Evolutionary conservation across 2,329 filamentous ascomycete species (phyloP).

Genomic region (Xylariaceae sp.): DNA sequence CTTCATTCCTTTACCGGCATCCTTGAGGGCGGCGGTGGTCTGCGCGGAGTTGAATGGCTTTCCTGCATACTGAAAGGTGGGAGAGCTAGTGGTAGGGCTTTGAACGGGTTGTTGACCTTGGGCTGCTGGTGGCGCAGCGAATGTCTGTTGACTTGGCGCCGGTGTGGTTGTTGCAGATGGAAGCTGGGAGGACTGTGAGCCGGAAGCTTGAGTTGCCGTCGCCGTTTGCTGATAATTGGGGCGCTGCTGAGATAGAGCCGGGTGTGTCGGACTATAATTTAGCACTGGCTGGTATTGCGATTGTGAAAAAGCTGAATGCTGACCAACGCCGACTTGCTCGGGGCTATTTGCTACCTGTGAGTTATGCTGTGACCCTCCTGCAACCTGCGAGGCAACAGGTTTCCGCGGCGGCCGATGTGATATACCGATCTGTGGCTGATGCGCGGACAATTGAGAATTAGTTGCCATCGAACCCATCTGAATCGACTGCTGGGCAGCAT

Average conservation of each 20-base stretch:
- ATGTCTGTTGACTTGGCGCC: conserved; percentile 1
- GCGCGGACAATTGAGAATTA: too few relatives aligned
- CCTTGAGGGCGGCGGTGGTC: conserved; percentile 17
- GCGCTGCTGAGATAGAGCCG: not conserved
- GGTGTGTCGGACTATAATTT: not conserved
- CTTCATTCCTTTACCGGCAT: conserved; percentile 28
- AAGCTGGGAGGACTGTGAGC: not conserved
- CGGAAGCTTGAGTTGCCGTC: conserved; percentile 7
- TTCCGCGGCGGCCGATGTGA: too few relatives aligned
- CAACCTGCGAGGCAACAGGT: too few relatives aligned
- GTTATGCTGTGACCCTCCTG: too few relatives aligned
- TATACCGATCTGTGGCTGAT: too few relatives aligned
- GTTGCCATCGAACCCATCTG: conserved; percentile 6
- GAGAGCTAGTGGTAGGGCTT: conserved; percentile 10
- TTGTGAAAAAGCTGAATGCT: conserved; percentile 1
- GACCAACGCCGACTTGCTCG: not conserved
- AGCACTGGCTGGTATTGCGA: not conserved
- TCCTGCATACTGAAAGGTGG: conserved; percentile 1
- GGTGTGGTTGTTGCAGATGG: conserved; percentile 1
- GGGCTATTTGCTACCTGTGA: too few relatives aligned
- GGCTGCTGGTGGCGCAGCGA: conserved; percentile 5
- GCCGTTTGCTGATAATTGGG: not conserved
- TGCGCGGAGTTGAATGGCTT: conserved; percentile 23
- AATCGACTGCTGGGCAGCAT: conserved; percentile 12
- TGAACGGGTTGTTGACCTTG: conserved; percentile 6